Base-by-base conservation (phyloP, 176 grass and related monocot genomes). In the Paspalum notatum region DNA sequence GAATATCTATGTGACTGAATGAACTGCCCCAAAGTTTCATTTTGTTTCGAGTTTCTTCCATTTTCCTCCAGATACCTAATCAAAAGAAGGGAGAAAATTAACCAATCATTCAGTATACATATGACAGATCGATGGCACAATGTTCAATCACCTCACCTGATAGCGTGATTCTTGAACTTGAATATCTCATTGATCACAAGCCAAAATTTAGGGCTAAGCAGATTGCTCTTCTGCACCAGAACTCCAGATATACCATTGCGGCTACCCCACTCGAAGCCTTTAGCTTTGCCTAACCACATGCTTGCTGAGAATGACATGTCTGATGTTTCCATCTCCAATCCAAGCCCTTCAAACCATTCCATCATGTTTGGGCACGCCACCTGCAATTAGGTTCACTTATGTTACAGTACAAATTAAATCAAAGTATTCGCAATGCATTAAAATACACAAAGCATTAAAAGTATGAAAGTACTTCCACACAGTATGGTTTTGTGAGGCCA, bases 221-320 rank as follows among this genome's bases (percentile, higher is more conserved):
- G 87, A 48, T 97, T 97, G 55, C 65, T 87, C 81, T 89, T 94
- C 45, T 94, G 89, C 0, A 79, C 94, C 18, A 97, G 72, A 58
- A 92, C 85, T 14, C 95, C 40, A 0, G 92, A 71, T 62, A 97
- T 39, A 17, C 88, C 87, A 46, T 87, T 94, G 40, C 80, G 78
- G 54, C 83, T 98, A 6, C 95, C 95, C 95, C 95, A 98, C 60
- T 98, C 95, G 14, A 75, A 86, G 3, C 80, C 84, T 8, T 53
- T 84, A 10, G 74, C 80, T 5, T 45, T 55, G 6, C 75, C 81
- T 50, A 87, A 52, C 49, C 49, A 59, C 0, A 76, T 52, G 89
- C 92, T 98, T 64, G 92, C 92, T 0, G 95, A 74, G 12, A 98
- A 92, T 0, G 95, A 98, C 95, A 98, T 98, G 59, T 98, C 89